phyloP scores from a whole-genome alignment of 257 asterid species.

The Nicotiana obtusifolia region DNA sequence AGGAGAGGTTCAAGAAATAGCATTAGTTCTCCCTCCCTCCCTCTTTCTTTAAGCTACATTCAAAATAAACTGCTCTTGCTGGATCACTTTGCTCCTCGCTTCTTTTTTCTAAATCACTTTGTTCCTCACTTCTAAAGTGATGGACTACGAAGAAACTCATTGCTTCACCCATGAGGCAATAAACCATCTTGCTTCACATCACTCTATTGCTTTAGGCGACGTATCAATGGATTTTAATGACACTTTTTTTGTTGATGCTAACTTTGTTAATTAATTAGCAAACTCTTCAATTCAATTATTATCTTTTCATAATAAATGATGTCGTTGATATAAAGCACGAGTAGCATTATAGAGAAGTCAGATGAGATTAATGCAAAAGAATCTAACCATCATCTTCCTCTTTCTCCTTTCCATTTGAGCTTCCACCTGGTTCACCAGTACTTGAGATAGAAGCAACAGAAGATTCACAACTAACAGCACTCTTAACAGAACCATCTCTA shows the following conservation, averaged over 20 bases:
- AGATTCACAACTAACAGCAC: conserved; percentile 45
- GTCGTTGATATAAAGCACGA: not conserved
- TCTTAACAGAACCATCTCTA: conserved; percentile 47
- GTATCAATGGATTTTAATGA: not conserved
- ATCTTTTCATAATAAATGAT: not conserved
- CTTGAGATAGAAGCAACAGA: conserved; percentile 50
- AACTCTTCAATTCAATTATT: not conserved
- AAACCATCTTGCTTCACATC: not conserved
- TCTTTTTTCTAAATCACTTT: not conserved
- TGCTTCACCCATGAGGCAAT: not conserved
- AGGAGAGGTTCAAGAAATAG: not conserved
- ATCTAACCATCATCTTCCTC: conserved; percentile 32
- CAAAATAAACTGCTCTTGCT: not conserved
- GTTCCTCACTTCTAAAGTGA: not conserved
- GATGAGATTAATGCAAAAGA: conserved; percentile 13
- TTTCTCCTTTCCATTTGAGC: conserved; percentile 30
- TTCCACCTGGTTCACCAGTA: conserved; percentile 37
- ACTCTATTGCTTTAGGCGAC: not conserved
- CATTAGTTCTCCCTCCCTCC: not conserved
- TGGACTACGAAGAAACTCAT: not conserved
- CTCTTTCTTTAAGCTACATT: not conserved
- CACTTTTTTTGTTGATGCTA: not conserved
- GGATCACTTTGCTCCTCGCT: not conserved
- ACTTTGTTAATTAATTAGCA: not conserved
- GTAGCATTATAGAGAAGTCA: not conserved